A percentile compares a stretch with the other conserved stretches of the same genome.
Conservation (phyloP, 2,329 filamentous ascomycete genomes). For the Colletotrichum sublineola region DNA sequence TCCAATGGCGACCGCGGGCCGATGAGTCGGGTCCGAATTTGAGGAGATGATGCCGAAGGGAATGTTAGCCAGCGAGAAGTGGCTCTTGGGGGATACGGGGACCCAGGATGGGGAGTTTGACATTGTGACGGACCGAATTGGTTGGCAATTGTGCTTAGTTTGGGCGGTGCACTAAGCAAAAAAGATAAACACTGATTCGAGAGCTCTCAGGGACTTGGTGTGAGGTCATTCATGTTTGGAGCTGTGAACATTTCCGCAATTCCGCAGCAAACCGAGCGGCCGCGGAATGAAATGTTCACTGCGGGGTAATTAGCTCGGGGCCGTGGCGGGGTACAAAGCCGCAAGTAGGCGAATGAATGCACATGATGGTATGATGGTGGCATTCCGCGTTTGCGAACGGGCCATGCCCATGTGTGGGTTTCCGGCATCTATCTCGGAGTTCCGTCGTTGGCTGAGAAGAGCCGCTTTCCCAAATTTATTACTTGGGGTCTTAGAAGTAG, state of each 20-base stretch:
- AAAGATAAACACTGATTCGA: background rate
- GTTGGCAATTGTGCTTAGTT: background rate
- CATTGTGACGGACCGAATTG: constrained; percentile 13
- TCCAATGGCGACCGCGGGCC: constrained; percentile 80
- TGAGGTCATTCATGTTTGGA: constrained; percentile 34
- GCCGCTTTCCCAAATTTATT: too few relatives aligned
- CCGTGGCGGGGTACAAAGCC: constrained; percentile 39
- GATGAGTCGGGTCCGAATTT: constrained; percentile 64
- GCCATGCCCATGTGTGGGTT: too few relatives aligned
- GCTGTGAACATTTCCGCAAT: constrained; percentile 36
- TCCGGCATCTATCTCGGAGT: too few relatives aligned
- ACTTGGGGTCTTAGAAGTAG: constrained; percentile 23
- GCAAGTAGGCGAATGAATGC: constrained; percentile 19
- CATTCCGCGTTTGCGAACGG: background rate
- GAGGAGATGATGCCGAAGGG: constrained; percentile 87
- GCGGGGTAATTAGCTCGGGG: constrained; percentile 34
- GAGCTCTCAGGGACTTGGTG: constrained; percentile 9
- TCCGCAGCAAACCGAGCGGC: constrained; percentile 43
- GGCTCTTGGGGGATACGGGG: constrained; percentile 51
- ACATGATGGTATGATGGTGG: background rate
- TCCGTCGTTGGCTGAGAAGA: too few relatives aligned
- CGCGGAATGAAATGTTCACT: constrained; percentile 31
- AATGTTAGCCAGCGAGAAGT: constrained; percentile 83
- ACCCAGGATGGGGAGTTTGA: constrained; percentile 47
- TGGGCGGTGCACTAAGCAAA: background rate